phyloP scores from a whole-genome alignment of 2,329 filamentous ascomycete genomes.

The Leptographium wingfieldii region DNA sequence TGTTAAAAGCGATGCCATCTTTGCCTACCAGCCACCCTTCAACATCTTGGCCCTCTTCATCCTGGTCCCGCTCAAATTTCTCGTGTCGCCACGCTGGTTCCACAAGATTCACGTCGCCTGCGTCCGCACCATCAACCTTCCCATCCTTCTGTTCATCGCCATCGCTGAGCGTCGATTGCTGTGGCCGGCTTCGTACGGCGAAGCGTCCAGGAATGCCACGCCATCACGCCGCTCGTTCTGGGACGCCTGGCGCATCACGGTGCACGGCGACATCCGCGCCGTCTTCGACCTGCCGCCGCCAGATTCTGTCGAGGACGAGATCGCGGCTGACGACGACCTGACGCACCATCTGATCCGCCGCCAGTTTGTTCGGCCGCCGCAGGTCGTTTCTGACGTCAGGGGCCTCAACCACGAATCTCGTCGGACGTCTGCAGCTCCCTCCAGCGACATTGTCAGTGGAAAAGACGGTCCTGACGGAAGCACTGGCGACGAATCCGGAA shows the following conservation, averaged over 20 bases:
- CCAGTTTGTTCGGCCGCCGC: conserved; percentile 37
- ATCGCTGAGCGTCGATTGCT: conserved; percentile 57
- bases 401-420: neutral
- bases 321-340: conserved; percentile 45
- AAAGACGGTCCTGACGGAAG: neutral
- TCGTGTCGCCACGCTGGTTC: conserved; percentile 74
- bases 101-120: conserved; percentile 77
- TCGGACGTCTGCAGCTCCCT: neutral
- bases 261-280: conserved; percentile 57
- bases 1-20: conserved; percentile 73
- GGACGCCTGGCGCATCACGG: conserved; percentile 55
- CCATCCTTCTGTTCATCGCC: conserved; percentile 59
- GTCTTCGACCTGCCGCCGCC: conserved; percentile 63
- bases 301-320: conserved; percentile 42
- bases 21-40: conserved; percentile 72
- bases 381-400: conserved; percentile 18
- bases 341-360: conserved; percentile 44
- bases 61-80: conserved; percentile 63
- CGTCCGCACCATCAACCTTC: conserved; percentile 63
- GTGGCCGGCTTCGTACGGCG: conserved; percentile 34
- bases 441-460: neutral
- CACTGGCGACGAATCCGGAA: neutral
- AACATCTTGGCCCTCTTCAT: conserved; percentile 67
- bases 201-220: neutral
- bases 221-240: conserved; percentile 37